These are phyloP conservation scores for Mixia osmundae DNA, from an alignment of 1,284 basidiomycete genomes.

Conservation along the genomic window DNA sequence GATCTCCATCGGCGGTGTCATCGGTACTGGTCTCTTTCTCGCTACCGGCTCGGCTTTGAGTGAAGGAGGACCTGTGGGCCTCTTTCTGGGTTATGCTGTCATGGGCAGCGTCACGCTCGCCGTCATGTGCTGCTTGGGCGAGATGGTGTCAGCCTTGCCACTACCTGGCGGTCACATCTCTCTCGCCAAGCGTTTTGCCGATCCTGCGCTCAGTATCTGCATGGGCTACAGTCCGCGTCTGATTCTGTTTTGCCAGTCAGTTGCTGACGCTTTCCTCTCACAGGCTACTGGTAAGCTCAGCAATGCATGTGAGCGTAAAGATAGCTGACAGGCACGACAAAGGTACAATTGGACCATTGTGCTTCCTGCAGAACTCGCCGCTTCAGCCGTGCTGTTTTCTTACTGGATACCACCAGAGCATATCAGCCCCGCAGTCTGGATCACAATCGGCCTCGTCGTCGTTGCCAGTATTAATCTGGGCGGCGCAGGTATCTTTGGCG, in stretches of 20 bases:
- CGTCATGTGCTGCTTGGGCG: slow-evolving; percentile 25
- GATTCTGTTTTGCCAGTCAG: too few relatives aligned
- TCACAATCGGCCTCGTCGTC: slow-evolving; percentile 19
- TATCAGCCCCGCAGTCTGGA: slow-evolving; percentile 1
- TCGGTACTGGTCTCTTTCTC: too few relatives aligned
- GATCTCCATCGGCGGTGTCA: too few relatives aligned
- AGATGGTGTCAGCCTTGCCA: slow-evolving; percentile 32
- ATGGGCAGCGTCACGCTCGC: slow-evolving; percentile 8
- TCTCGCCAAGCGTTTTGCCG: slow-evolving; percentile 51
- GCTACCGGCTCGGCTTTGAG: slow-evolving; percentile 19
- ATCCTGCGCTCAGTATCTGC: slow-evolving; percentile 52
- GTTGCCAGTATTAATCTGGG: slow-evolving; percentile 16
- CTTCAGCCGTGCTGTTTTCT: slow-evolving; percentile 47
- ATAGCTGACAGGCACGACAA: too few relatives aligned
- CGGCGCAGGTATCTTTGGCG: slow-evolving; percentile 28
- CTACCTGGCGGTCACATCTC: slow-evolving; percentile 46
- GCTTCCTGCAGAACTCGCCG: slow-evolving; percentile 44
- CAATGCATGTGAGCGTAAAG: too few relatives aligned
- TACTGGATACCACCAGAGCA: slow-evolving; percentile 19
- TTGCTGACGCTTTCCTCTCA: too few relatives aligned
- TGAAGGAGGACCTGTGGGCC: slow-evolving; percentile 20
- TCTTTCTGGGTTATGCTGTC: slow-evolving; percentile 16
- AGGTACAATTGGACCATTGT: too few relatives aligned
- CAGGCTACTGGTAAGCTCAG: slow-evolving; percentile 32
- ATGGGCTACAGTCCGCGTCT: too few relatives aligned